Evolutionary conservation across 345 rosid species (phyloP), one percentile per base, ranked within the genome.

Genomic region (Dipteronia sinensis): DNA sequence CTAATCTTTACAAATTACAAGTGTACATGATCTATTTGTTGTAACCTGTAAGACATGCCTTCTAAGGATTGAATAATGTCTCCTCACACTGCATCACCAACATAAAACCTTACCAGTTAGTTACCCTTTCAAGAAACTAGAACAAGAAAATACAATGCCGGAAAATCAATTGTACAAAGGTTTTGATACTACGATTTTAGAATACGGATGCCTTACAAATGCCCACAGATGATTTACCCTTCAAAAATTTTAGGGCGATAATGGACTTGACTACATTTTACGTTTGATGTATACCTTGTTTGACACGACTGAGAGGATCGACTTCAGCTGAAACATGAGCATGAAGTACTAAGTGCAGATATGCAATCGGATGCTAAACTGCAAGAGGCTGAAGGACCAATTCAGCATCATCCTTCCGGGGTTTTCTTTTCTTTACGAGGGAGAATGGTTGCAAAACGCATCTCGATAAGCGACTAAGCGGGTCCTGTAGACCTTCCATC

Each of bases 401-500:
- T 80, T 90, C 90, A 3, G 65, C 53, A 10, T 87, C 88, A 42
- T 82, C 85, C 62, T 83, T 67, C 47, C 75, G 72, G 47, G 78
- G 75, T 63, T 85, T 86, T 78, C 84, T 86, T 65, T 80, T 90
- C 85, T 75, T 87, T 73, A 29, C 75, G 16, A 78, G 76, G 74
- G 83, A 77, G 83, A 92, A 79, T 55, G 90, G 84, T 34, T 71
- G 88, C 67, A 83, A 84, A 72, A 95, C 80, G 69, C 76, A 55
- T 85, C 93, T 82, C 55, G 87, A 84, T 19, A 91, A 34, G 29
- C 92, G 85, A 81, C 92, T 92, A 67, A 95, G 71, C 1, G 98
- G 98, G 73, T 95, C 98, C 83, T 93, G 98, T 67, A 95, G 90
- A 80, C 98, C 97, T 73, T 95, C 98, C 94, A 95, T 84, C 85